Conservation (phyloP, 345 rosid species). For the Litchi chinensis region DNA sequence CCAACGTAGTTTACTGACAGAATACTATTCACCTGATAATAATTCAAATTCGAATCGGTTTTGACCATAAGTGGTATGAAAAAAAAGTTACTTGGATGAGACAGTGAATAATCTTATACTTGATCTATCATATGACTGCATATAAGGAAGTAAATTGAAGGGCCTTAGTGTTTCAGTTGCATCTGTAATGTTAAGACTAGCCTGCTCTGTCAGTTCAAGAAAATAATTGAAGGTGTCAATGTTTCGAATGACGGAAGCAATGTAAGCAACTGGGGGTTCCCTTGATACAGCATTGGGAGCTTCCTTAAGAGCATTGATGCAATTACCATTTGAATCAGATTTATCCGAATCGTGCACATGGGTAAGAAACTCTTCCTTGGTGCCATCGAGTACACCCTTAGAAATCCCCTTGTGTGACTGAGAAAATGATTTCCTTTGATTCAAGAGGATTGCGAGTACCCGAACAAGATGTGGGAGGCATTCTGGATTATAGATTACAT, state of each 20-base stretch:
- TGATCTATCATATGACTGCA: slow-evolving; percentile 61
- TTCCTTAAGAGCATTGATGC: not conserved
- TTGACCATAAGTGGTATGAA: too few species aligned
- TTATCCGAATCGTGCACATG: not conserved
- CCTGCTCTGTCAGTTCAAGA: slow-evolving; percentile 49
- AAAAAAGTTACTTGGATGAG: slow-evolving; percentile 30
- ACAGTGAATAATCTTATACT: slow-evolving; percentile 52
- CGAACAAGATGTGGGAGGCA: slow-evolving; percentile 74
- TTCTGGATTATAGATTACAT: slow-evolving; percentile 72
- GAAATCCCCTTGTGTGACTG: slow-evolving; percentile 15
- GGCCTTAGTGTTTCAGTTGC: slow-evolving; percentile 49
- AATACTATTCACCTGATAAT: too few species aligned
- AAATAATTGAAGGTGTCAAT: slow-evolving; percentile 59
- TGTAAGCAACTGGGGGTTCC: slow-evolving; percentile 52
- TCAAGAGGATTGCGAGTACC: slow-evolving; percentile 57
- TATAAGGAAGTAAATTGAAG: slow-evolving; percentile 59
- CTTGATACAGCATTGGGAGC: slow-evolving; percentile 9
- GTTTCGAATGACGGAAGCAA: slow-evolving; percentile 79
- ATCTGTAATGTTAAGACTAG: slow-evolving; percentile 52
- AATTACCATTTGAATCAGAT: slow-evolving; percentile 2
- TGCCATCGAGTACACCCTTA: not conserved
- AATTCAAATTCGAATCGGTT: too few species aligned
- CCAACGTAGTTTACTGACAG: too few species aligned
- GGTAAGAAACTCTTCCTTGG: slow-evolving; percentile 10
- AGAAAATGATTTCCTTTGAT: slow-evolving; percentile 23